These are phyloP conservation scores for Dendrothele bispora DNA, from an alignment of 768 basidiomycete species.

Conservation along the genomic window DNA sequence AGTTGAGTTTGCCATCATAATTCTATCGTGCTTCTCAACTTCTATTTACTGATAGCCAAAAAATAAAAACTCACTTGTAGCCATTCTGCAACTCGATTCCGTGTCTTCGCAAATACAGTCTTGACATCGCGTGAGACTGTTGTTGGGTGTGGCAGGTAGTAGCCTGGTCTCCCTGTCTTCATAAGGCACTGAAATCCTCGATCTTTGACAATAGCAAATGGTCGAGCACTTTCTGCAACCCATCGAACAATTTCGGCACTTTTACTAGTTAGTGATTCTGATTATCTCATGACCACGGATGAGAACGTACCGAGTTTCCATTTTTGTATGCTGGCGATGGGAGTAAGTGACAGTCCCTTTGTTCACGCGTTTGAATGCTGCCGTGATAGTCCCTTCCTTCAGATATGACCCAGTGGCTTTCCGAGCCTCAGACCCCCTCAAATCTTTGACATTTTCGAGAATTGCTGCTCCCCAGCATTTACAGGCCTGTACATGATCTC, in stretches of 20 bases:
- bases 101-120: slow-evolving; percentile 21
- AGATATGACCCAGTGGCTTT: no score
- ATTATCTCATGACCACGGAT: no score
- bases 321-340: no score
- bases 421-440: no score
- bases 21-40: slow-evolving; percentile 17
- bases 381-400: no score
- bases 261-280: no score
- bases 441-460: no score
- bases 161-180: slow-evolving; percentile 31
- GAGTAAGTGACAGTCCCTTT: no score
- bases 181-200: slow-evolving; percentile 27
- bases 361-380: no score
- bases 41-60: neutral
- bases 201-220: slow-evolving; percentile 33
- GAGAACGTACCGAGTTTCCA: no score
- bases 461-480: no score
- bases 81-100: slow-evolving; percentile 23
- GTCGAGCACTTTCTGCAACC: slow-evolving; percentile 30
- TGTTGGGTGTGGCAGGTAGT: slow-evolving; percentile 30
- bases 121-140: slow-evolving; percentile 34
- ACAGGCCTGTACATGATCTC: no score
- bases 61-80: slow-evolving; percentile 26
- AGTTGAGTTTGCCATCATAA: slow-evolving; percentile 27
- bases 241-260: slow-evolving; percentile 33